phyloP scores from a whole-genome alignment of 192 early-diverging fungal genomes.

The Coemansia sp. region DNA sequence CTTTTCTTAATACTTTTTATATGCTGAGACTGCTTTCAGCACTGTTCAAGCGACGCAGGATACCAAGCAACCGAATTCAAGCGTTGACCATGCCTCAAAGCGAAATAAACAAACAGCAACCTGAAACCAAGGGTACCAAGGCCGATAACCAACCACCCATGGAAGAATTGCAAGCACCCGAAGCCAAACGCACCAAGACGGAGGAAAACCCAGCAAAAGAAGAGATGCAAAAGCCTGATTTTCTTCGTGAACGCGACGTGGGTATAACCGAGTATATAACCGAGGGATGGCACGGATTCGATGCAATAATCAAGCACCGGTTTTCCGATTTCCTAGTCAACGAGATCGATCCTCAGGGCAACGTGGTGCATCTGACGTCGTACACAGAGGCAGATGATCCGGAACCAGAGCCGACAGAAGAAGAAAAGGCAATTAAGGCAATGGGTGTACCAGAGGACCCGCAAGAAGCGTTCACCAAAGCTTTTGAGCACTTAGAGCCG shows the following conservation, averaged over 20 bases:
- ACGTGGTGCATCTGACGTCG: slow-evolving; percentile 67
- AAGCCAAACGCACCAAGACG: slow-evolving; percentile 33
- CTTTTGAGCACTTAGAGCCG: slow-evolving; percentile 21
- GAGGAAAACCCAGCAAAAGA: neutral
- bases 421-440: slow-evolving; percentile 30
- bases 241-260: slow-evolving; percentile 61
- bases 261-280: slow-evolving; percentile 64
- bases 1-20: neutral
- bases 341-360: slow-evolving; percentile 76
- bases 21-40: neutral
- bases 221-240: slow-evolving; percentile 10
- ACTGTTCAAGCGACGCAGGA: neutral
- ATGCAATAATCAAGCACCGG: slow-evolving; percentile 60
- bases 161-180: too few species aligned
- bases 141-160: too few species aligned
- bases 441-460: slow-evolving; percentile 35
- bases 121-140: too few species aligned
- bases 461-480: slow-evolving; percentile 27
- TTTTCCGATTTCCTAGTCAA: slow-evolving; percentile 90
- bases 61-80: neutral
- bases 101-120: neutral
- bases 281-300: slow-evolving; percentile 34
- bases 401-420: slow-evolving; percentile 23
- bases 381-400: slow-evolving; percentile 36
- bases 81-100: neutral